Percentiles rank a stretch among this genome's conserved stretches.
Evolutionary conservation across 2,329 filamentous ascomycete genomes (phyloP).

Genomic region (Erysiphe neolycopersici): DNA sequence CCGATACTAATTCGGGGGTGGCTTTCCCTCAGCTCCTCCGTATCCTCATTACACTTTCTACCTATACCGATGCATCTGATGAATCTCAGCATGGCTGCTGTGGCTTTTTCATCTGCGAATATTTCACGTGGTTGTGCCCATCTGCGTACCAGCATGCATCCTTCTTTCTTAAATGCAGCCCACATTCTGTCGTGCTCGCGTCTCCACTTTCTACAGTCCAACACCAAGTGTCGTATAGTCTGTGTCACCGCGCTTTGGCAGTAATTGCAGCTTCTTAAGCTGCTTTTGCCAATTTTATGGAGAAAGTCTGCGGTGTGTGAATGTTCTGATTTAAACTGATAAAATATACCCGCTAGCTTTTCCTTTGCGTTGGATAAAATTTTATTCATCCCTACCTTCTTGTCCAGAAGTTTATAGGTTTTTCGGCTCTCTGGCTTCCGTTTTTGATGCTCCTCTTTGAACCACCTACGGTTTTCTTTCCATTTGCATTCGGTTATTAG

Average conservation of each 20-base stretch:
- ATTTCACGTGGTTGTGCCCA: not conserved
- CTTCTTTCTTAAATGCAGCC: not conserved
- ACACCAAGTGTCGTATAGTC: not conserved
- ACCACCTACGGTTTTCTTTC: no score
- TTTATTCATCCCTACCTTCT: not conserved
- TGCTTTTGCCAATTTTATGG: not conserved
- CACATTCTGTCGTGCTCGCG: not conserved
- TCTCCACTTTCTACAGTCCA: not conserved
- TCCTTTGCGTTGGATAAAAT: not conserved
- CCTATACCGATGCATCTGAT: not conserved
- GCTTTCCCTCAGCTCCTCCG: not conserved
- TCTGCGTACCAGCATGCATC: not conserved
- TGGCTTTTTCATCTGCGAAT: not conserved
- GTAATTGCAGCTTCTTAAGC: not conserved
- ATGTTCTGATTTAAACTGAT: not conserved
- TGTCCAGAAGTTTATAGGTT: not conserved
- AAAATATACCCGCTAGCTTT: not conserved
- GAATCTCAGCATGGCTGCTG: not conserved
- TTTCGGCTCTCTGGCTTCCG: not conserved
- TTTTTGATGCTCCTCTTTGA: no score
- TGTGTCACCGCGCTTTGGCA: not conserved
- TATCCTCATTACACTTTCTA: not conserved
- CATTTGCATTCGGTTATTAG: no score
- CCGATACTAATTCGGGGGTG: not conserved
- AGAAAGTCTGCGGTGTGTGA: not conserved